Conservation (phyloP, 257 asterid species). For the Solanum chaucha region DNA sequence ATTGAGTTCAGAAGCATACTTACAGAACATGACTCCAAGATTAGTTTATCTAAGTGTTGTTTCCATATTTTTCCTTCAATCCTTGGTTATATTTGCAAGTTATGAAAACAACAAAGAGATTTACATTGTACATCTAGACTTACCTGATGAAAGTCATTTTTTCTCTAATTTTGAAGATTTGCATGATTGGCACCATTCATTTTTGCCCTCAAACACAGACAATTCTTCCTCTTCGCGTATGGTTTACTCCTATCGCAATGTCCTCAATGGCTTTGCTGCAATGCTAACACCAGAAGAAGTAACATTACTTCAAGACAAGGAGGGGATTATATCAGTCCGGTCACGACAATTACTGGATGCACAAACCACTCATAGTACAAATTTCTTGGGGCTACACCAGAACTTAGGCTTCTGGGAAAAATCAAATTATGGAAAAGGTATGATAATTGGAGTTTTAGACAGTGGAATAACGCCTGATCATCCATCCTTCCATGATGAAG, state of each 20-base stretch:
- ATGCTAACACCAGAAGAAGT: conserved; percentile 9
- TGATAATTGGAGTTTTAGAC: conserved; percentile 24
- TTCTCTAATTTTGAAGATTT: neutral
- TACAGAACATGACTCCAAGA: neutral
- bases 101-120: neutral
- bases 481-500: conserved; percentile 10
- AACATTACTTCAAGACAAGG: neutral
- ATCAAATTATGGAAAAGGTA: conserved; percentile 18
- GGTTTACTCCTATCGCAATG: conserved; percentile 11
- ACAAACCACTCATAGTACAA: conserved; percentile 12
- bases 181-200: conserved; percentile 18
- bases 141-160: neutral
- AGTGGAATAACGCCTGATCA: conserved; percentile 13
- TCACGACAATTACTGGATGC: neutral
- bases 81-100: neutral
- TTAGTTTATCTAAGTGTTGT: neutral
- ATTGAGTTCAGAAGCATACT: neutral
- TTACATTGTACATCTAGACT: conserved; percentile 6
- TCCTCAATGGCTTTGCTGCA: conserved; percentile 19
- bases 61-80: neutral
- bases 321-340: conserved; percentile 11
- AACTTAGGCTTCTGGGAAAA: conserved; percentile 3
- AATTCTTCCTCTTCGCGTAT: conserved; percentile 1
- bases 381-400: conserved; percentile 7
- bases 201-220: conserved; percentile 1